Evolutionary conservation across 768 basidiomycete species (phyloP).

Genomic region (Pisolithus sp.): DNA sequence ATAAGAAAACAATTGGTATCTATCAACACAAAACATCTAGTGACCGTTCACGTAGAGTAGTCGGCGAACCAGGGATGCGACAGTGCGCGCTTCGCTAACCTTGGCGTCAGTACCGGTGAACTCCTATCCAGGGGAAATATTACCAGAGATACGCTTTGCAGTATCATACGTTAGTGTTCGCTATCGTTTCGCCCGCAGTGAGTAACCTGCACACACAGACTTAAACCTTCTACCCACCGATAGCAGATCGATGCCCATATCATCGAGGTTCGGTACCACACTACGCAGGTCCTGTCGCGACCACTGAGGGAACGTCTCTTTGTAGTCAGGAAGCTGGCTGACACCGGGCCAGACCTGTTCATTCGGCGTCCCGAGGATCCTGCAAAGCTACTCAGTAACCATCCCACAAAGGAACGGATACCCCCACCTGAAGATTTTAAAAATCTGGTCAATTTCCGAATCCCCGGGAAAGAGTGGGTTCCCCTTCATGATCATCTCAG

Average conservation of each 20-base stretch:
- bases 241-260: constrained; percentile 73
- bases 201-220: neutral
- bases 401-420: neutral
- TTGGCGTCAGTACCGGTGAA: neutral
- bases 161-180: constrained; percentile 81
- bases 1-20: constrained; percentile 2
- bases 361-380: constrained; percentile 90
- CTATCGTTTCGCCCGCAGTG: constrained; percentile 26
- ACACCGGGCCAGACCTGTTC: constrained; percentile 93
- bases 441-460: constrained; percentile 99
- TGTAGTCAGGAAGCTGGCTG: constrained; percentile 85
- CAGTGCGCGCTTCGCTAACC: constrained; percentile 51
- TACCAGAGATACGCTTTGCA: constrained; percentile 87
- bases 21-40: neutral
- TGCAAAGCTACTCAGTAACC: constrained; percentile 26
- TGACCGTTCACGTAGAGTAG: constrained; percentile 31
- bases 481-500: constrained; percentile 95
- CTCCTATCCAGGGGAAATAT: constrained; percentile 14
- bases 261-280: constrained; percentile 67
- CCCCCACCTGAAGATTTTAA: constrained; percentile 91
- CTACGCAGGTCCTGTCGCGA: constrained; percentile 61
- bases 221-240: constrained; percentile 38
- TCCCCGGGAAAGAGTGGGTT: constrained; percentile 95
- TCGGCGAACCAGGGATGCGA: constrained; percentile 46
- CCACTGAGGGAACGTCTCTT: constrained; percentile 97